These are phyloP conservation scores for Rhododendron ovatum DNA, from an alignment of 148 eudicot species.

Conservation along the genomic window DNA sequence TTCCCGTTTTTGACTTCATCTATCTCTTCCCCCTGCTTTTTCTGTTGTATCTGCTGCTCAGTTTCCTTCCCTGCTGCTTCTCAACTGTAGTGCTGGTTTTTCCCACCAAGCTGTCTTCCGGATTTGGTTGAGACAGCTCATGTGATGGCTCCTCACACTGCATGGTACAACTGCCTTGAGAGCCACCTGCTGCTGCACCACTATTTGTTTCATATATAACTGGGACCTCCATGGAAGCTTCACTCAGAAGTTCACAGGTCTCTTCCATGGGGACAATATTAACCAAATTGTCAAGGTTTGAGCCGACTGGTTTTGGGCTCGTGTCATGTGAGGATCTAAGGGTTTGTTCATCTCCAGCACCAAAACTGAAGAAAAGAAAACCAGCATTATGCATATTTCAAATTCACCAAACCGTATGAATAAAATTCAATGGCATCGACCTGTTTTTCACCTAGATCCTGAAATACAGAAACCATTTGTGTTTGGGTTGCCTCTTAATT, in stretches of 20 bases:
- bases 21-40: slow-evolving; percentile 20
- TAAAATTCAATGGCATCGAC: not conserved
- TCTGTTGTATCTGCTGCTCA: slow-evolving; percentile 14
- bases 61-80: slow-evolving; percentile 14
- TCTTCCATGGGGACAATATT: slow-evolving; percentile 7
- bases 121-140: not conserved
- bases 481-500: slow-evolving; percentile 4
- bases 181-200: slow-evolving; percentile 15
- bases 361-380: slow-evolving; percentile 3
- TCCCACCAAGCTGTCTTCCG: slow-evolving; percentile 5
- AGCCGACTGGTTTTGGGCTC: not conserved
- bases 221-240: slow-evolving; percentile 34
- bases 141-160: slow-evolving; percentile 6
- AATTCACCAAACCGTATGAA: not conserved
- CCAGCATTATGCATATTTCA: not conserved
- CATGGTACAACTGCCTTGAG: slow-evolving; percentile 5
- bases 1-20: not conserved
- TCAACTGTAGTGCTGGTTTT: not conserved
- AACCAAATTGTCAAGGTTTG: slow-evolving; percentile 5
- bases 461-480: slow-evolving; percentile 22
- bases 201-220: slow-evolving; percentile 12
- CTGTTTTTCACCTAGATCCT: slow-evolving; percentile 19
- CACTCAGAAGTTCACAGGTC: slow-evolving; percentile 24
- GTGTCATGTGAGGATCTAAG: not conserved
- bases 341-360: slow-evolving; percentile 6